These are phyloP conservation scores for Malus hybrid DNA, from an alignment of 331 rosid genomes.

Conservation along the genomic window DNA sequence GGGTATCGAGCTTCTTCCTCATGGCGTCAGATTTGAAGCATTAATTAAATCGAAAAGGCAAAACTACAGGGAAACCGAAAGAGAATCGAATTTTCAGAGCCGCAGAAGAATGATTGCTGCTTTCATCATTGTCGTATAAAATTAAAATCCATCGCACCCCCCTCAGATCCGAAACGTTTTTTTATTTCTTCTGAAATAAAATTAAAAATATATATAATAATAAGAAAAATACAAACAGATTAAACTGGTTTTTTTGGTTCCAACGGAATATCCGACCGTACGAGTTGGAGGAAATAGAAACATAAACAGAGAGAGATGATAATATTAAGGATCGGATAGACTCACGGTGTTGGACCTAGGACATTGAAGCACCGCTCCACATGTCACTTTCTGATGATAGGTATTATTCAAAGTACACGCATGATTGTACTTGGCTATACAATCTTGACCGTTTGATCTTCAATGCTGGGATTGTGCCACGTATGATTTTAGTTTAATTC, in stretches of 20 bases:
- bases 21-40: conserved; percentile 46
- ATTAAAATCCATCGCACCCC: conserved; percentile 32
- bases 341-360: no score
- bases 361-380: neutral
- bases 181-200: neutral
- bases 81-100: conserved; percentile 30
- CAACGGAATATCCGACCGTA: conserved; percentile 41
- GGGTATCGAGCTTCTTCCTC: conserved; percentile 99
- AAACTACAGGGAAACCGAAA: conserved; percentile 15
- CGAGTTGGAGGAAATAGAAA: conserved; percentile 24
- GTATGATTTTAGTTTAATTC: neutral
- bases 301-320: neutral
- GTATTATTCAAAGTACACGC: neutral
- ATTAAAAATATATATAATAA: neutral
- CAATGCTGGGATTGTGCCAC: neutral
- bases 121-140: conserved; percentile 17
- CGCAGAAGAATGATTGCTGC: conserved; percentile 17
- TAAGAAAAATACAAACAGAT: neutral
- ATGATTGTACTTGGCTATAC: neutral
- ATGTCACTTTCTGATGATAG: neutral
- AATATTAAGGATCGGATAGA: no score
- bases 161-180: conserved; percentile 55
- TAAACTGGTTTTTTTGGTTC: conserved; percentile 15
- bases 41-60: conserved; percentile 9
- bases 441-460: neutral